Conservation (phyloP, 2,329 filamentous ascomycete species). For the Lecanicillium sp. region DNA sequence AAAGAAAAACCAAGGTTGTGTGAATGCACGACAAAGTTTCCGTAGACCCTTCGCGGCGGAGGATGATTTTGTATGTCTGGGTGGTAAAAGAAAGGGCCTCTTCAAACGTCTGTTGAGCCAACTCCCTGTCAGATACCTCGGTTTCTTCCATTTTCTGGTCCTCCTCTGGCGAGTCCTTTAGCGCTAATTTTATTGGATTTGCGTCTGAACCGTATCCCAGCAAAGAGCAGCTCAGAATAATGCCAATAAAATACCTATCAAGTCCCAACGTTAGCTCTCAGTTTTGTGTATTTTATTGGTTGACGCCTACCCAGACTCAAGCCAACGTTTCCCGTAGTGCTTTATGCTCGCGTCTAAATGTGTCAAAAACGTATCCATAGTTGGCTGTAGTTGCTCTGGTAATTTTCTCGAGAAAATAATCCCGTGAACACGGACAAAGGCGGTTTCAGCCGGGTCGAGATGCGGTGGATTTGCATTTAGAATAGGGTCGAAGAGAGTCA, state of each 20-base stretch:
- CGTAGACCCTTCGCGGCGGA: slow-evolving; percentile 44
- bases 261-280: background rate
- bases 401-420: slow-evolving; percentile 50
- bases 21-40: slow-evolving; percentile 57
- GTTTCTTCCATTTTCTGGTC: slow-evolving; percentile 16
- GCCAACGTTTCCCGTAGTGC: slow-evolving; percentile 40
- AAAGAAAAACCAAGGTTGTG: slow-evolving; percentile 51
- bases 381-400: slow-evolving; percentile 34
- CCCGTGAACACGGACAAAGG: slow-evolving; percentile 56
- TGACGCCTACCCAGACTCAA: slow-evolving; percentile 32
- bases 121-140: slow-evolving; percentile 14
- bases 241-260: slow-evolving; percentile 23
- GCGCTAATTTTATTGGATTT: slow-evolving; percentile 31
- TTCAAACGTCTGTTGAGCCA: slow-evolving; percentile 19
- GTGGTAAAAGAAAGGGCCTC: slow-evolving; percentile 32
- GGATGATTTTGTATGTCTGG: slow-evolving; percentile 35
- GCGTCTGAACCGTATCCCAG: slow-evolving; percentile 28
- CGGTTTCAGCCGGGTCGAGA: slow-evolving; percentile 38
- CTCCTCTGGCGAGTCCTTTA: slow-evolving; percentile 14
- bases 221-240: slow-evolving; percentile 22
- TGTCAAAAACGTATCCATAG: slow-evolving; percentile 39
- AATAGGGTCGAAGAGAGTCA: slow-evolving; percentile 58
- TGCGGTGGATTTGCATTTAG: slow-evolving; percentile 29
- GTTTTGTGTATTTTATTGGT: no score
- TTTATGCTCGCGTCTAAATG: slow-evolving; percentile 49